Evolutionary conservation across 2,329 filamentous ascomycete genomes (phyloP), one percentile per base, ranked within the genome.

Genomic region (Didymella arachidicola): DNA sequence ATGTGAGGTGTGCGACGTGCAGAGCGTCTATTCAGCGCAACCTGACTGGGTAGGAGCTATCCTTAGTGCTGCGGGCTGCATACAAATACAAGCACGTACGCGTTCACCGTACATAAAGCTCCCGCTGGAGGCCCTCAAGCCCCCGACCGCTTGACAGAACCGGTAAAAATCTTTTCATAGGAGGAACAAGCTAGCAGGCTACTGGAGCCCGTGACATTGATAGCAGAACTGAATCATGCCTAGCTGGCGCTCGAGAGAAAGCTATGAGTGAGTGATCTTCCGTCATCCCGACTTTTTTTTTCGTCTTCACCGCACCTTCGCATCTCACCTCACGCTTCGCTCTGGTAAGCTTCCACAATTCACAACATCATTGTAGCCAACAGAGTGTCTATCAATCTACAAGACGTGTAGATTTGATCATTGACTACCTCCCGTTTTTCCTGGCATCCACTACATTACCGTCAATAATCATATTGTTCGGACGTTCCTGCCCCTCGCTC

Each of bases 231-330:
- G 66, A 65, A 70, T 64, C 65, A 77, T 78, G 75, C 73, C 74
- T 65, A 77, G 73, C 69, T 75, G 75, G 74, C 72, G 72, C 60
- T 72, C 72, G 64, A 74, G 73, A 57, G 69, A 71, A 64, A 78
- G 74, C 74, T 76, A 76, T 67, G 74, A 77, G 75, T 78, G 68
- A 76, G 74, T 73, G 50, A 53, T 39, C 57, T 51, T 58, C 57
- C 52, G 57, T 55, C 47, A 52, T 59, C 57, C 46, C 38, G 56
- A 57, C 49, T 55, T 53, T 53, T 54, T 63, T 50, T 63, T 60
- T 58, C 60, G 14, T 56, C 53, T 56, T 57, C 66, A 63, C 64
- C 64, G 55, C 61, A 51, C 43, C 55, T 61, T 66, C 57, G 56
- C 56, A 46, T 38, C 29, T 42, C 51, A 43, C 53, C 27, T 53